Conservation (phyloP, 129 eudicot species). For the Flaveria sonorensis region DNA sequence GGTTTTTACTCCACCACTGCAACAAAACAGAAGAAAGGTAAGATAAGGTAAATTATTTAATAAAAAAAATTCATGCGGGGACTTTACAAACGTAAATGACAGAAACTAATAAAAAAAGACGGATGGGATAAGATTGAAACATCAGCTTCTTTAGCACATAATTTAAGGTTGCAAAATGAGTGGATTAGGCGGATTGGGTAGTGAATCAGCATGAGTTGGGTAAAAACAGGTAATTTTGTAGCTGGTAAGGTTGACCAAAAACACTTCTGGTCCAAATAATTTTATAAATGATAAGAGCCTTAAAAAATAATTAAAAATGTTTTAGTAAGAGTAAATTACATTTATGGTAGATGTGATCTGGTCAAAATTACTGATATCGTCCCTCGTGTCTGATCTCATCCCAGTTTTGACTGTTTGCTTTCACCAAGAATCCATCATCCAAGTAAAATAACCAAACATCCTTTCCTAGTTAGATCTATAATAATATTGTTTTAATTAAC, state of each 20-base stretch:
- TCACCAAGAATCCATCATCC: too few relatives aligned
- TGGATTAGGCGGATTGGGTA: neutral
- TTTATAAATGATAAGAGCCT: neutral
- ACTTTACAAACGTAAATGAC: neutral
- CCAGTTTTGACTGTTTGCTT: too few relatives aligned
- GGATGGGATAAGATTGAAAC: neutral
- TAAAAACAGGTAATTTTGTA: neutral
- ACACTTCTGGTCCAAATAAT: neutral
- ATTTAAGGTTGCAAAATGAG: neutral
- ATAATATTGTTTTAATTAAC: too few relatives aligned
- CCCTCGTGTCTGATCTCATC: too few relatives aligned
- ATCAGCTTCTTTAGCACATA: neutral
- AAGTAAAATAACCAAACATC: too few relatives aligned
- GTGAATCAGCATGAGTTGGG: neutral
- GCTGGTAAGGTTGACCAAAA: neutral
- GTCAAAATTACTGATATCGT: too few relatives aligned
- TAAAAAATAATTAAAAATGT: too few relatives aligned
- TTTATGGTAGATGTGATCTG: too few relatives aligned
- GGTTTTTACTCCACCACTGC: conserved; percentile 28
- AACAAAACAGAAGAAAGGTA: neutral
- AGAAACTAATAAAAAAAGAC: neutral
- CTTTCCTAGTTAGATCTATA: too few relatives aligned
- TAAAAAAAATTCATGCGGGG: neutral
- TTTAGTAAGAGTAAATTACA: neutral
- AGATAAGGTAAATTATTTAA: neutral